Percentiles rank a stretch among this genome's conserved stretches.
These are phyloP conservation scores for Tetrapisispora pingtungensis DNA, from an alignment of 805 yeast genomes.

Conservation along the genomic window DNA sequence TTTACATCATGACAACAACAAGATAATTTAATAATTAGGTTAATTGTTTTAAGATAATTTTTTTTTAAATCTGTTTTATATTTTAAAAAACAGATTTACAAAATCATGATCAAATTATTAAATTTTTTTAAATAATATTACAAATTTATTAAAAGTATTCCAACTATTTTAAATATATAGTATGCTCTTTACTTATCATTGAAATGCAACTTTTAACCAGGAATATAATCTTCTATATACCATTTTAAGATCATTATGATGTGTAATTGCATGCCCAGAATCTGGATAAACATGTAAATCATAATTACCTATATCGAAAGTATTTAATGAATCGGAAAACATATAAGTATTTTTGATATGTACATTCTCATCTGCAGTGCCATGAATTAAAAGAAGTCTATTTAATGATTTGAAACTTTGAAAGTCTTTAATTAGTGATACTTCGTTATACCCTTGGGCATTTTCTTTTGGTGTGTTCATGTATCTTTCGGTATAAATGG, in stretches of 20 bases:
- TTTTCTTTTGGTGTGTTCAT: slow-evolving; percentile 49
- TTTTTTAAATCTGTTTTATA: too few relatives aligned
- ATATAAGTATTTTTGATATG: slow-evolving; percentile 62
- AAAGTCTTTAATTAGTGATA: slow-evolving; percentile 36
- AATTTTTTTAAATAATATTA: too few relatives aligned
- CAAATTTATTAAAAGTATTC: neutral
- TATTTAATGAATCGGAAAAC: slow-evolving; percentile 50
- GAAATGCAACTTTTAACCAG: slow-evolving; percentile 60
- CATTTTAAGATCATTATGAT: slow-evolving; percentile 68
- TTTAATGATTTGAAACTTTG: slow-evolving; percentile 38
- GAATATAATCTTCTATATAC: slow-evolving; percentile 58
- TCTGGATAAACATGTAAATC: slow-evolving; percentile 90
- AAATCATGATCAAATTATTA: too few relatives aligned
- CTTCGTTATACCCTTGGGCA: slow-evolving; percentile 37
- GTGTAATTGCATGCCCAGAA: slow-evolving; percentile 73
- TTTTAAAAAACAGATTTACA: too few relatives aligned
- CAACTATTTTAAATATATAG: neutral
- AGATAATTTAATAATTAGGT: too few relatives aligned
- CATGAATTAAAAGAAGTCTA: slow-evolving; percentile 64
- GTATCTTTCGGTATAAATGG: slow-evolving; percentile 71
- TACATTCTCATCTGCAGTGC: slow-evolving; percentile 79
- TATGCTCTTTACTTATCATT: neutral
- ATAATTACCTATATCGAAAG: slow-evolving; percentile 50
- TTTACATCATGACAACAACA: too few relatives aligned
- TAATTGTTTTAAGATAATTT: too few relatives aligned